A percentile compares a stretch with the other conserved stretches of the same genome.
These are phyloP conservation scores for Penicillium psychrosexuale DNA, from an alignment of 2,329 filamentous ascomycete species.

Conservation along the genomic window DNA sequence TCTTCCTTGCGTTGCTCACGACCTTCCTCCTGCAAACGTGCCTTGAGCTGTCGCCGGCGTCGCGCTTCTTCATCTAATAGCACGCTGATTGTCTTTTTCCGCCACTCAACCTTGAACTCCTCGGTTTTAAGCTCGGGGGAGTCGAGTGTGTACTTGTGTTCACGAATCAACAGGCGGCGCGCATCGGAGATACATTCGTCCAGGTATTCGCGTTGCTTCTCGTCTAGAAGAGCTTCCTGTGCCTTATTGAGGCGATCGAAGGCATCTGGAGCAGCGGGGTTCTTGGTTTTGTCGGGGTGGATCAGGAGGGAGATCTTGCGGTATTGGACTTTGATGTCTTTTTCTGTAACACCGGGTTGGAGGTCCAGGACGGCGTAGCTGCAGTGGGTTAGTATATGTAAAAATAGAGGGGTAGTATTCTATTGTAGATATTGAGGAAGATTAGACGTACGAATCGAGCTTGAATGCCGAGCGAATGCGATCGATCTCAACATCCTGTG, in stretches of 20 bases:
- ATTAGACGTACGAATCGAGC: constrained; percentile 61
- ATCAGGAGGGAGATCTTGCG: constrained; percentile 98
- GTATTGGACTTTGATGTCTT: constrained; percentile 91
- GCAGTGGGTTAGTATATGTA: constrained; percentile 3
- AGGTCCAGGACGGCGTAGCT: constrained; percentile 93
- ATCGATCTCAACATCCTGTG: constrained; percentile 88
- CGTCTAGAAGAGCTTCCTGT: constrained; percentile 85
- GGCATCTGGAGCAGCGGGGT: constrained; percentile 84
- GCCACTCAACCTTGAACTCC: constrained; percentile 81
- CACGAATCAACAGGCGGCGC: constrained; percentile 88
- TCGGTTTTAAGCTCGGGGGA: constrained; percentile 76
- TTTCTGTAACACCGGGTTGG: constrained; percentile 89
- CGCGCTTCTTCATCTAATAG: constrained; percentile 90
- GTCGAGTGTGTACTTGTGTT: constrained; percentile 89
- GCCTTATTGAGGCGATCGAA: constrained; percentile 97
- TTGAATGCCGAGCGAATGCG: constrained; percentile 89
- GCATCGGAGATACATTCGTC: constrained; percentile 97
- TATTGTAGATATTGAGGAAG: neutral
- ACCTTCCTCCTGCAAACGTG: constrained; percentile 94
- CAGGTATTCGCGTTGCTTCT: constrained; percentile 80
- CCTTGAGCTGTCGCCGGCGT: constrained; percentile 79
- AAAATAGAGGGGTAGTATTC: neutral
- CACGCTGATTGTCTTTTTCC: constrained; percentile 83
- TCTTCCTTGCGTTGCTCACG: constrained; percentile 82
- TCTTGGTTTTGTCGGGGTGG: constrained; percentile 96